These are phyloP conservation scores for Cercospora janseana DNA, from an alignment of 2,329 filamentous ascomycete species.

Conservation along the genomic window DNA sequence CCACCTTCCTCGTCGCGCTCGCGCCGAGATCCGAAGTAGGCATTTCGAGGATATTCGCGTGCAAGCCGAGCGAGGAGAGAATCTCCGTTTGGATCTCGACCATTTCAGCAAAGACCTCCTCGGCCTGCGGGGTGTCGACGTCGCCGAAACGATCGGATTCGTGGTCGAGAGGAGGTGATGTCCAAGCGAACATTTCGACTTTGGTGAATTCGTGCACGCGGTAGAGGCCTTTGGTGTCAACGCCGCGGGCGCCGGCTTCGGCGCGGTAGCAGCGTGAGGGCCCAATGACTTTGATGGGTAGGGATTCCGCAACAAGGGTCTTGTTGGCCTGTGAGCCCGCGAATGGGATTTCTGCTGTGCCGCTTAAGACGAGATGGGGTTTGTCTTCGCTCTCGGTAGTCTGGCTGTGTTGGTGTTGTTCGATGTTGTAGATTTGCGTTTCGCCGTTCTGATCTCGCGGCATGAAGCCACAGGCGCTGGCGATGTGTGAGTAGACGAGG, in stretches of 20 bases:
- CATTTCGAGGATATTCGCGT: conserved; percentile 91
- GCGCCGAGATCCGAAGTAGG: conserved; percentile 84
- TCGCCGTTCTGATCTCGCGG: conserved; percentile 87
- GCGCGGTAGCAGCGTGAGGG: conserved; percentile 92
- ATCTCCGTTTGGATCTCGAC: conserved; percentile 84
- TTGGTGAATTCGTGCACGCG: conserved; percentile 98
- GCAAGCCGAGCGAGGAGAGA: conserved; percentile 69
- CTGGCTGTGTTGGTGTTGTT: conserved; percentile 61
- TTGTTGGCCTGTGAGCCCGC: conserved; percentile 83
- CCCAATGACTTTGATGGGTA: conserved; percentile 78
- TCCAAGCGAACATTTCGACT: conserved; percentile 97
- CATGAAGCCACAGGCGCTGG: conserved; percentile 88
- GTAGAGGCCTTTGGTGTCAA: conserved; percentile 91
- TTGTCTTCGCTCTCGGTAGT: conserved; percentile 58
- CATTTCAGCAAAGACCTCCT: conserved; percentile 76
- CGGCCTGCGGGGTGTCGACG: conserved; percentile 41
- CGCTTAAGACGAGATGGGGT: conserved; percentile 73
- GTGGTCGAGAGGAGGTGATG: conserved; percentile 40
- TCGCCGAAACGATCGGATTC: conserved; percentile 31
- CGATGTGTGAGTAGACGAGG: conserved; percentile 88
- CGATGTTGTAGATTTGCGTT: conserved; percentile 82
- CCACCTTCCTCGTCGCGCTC: conserved; percentile 79
- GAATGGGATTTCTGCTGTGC: conserved; percentile 91
- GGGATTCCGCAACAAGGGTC: conserved; percentile 60
- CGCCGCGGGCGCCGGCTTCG: conserved; percentile 85